Base-by-base conservation (phyloP, 768 basidiomycete genomes). In the Boletus vinaceobasis region DNA sequence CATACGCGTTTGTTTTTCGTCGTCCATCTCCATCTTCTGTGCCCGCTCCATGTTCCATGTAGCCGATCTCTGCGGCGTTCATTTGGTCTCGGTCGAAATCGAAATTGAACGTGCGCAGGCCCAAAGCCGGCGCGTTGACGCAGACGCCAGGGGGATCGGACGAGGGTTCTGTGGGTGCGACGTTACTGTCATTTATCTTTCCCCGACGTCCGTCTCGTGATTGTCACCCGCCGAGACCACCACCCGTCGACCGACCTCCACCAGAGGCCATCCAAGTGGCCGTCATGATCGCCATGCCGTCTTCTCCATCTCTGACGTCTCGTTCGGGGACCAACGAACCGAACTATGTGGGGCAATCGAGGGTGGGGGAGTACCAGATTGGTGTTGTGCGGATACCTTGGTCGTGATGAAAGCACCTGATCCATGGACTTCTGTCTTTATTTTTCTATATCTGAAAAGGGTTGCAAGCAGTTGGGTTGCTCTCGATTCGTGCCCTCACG, bases 281-380 rank as follows among this genome's bases (percentile, higher is more conserved):
- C 1, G 71, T 81, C 35, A 65, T 82, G 68, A 73, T 83, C 38
- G 68, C 66, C 13, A 81, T 82, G 79, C 81, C 81, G 7, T 64
- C 65, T 8, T 63, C 48, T 2, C 37, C 50, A 7, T 45, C 48
- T 21, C 48, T 13, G 10, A 7, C 26, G n/a, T 37, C 45, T 6
- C 21, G 29, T 31, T 17, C 31, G 13, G 26, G 17, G 35, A 32
- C 27, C 0, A 31, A 37, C 14, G 27, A 32, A 9, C 40, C 33
- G 31, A 6, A 15, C 1, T 59, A 19, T 38, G 58, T 56, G 32
- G 59, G 60, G 45, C 50, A 58, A 39, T 6, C 53, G 4, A 35
- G 50, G 17, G 50, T 61, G 11, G 64, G 70, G 9, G 77, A 75
- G 55, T 76, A 76, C 57, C 72, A 81, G 64, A 73, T 82, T 48